Base-by-base conservation (phyloP, 2,329 filamentous ascomycete species). In the Aspergillus fumigatiaffinis region DNA sequence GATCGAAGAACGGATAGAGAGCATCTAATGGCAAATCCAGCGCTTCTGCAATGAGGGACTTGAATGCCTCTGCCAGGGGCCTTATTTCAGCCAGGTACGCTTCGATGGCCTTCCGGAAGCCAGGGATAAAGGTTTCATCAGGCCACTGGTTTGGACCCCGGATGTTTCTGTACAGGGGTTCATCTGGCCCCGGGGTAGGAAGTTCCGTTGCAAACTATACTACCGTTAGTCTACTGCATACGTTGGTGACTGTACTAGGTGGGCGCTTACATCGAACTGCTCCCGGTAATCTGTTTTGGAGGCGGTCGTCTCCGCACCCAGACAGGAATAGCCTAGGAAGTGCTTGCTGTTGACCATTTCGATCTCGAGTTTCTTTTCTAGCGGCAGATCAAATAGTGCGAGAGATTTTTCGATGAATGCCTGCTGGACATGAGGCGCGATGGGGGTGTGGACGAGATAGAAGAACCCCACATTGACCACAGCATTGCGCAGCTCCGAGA, bases 361-460 rank as follows among this genome's bases (percentile, higher is more conserved):
- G 2, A 81, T 79, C 42, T 80, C 73, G 56, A 80, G 70, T 60
- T 80, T 81, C 60, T 77, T 78, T 55, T 79, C 73, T 4, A 75
- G 65, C 0, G 77, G 72, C 2, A 80, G 63, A 2, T 72, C 65
- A 54, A 81, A 82, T 54, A 82, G 76, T 1, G 69, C 65, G 28
- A 75, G 71, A 0, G 74, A 73, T 55, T 78, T 75, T 46, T 68
- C 28, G 25, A 77, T 73, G 0, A 77, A 71, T 0, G 56, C 58
- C 21, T 69, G 62, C 20, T 64, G 66, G 2, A 65, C 56, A 7
- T 58, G 25, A 1, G 53, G 42, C 1, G 67, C 59, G 38, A 73
- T 59, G 3, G 69, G 66, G 2, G 67, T 63, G 50, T 73, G 69
- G 47, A 61, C 57, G 29, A 74, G 64, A 54, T 73, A 73, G 53